Conservation (phyloP, 352 stramenopile genomes). For the Aphanomyces astaci region DNA sequence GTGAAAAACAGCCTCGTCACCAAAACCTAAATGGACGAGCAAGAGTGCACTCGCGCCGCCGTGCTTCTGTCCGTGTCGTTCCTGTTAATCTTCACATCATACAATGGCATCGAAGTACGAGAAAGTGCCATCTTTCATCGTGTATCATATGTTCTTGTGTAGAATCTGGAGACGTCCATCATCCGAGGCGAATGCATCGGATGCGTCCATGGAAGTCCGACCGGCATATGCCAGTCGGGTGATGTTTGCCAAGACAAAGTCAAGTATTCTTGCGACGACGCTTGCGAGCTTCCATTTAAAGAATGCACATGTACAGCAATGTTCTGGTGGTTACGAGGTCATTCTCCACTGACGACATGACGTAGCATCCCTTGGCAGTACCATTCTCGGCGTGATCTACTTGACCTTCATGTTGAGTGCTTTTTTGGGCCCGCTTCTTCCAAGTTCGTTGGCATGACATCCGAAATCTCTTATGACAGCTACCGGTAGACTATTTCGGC, state of each 20-base stretch:
- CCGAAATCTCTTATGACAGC: neutral
- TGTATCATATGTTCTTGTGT: neutral
- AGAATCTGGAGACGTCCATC: conserved; percentile 20
- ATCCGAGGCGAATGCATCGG: conserved; percentile 13
- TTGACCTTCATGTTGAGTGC: conserved; percentile 12
- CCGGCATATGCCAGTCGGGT: conserved; percentile 1
- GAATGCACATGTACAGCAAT: conserved; percentile 10
- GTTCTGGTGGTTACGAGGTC: neutral
- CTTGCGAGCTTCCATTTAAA: neutral
- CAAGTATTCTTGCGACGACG: neutral
- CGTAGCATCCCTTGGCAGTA: conserved; percentile 15
- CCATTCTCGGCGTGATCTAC: conserved; percentile 16
- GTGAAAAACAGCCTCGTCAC: too few relatives aligned
- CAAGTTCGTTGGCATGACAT: neutral
- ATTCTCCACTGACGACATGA: neutral
- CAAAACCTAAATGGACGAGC: neutral
- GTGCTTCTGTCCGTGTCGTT: conserved; percentile 4
- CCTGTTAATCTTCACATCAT: conserved; percentile 13
- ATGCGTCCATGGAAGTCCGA: neutral
- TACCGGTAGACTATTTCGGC: conserved; percentile 6
- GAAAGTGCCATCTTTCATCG: too few relatives aligned
- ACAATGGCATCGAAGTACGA: conserved; percentile 17
- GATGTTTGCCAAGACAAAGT: neutral
- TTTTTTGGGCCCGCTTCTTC: conserved; percentile 6
- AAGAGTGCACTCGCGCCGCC: neutral